Conservation (phyloP, 768 basidiomycete species). For the Tylopilus subfusipes region DNA sequence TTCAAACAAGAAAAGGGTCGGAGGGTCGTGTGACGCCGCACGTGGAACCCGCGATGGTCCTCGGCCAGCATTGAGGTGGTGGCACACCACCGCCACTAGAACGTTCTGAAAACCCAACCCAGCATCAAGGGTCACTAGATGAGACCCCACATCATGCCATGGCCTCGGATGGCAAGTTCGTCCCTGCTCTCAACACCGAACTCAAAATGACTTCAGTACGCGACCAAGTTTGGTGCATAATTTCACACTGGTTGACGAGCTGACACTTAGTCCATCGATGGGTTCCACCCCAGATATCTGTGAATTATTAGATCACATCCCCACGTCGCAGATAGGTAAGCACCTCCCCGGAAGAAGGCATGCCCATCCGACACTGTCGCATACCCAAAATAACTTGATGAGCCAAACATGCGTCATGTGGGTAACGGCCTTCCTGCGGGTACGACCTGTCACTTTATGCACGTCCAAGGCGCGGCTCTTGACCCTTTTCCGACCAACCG, state of each 20-base stretch:
- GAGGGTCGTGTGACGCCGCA: constrained; percentile 13
- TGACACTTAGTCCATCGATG: constrained; percentile 7
- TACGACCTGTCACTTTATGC: constrained; percentile 12
- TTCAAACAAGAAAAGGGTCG: constrained; percentile 12
- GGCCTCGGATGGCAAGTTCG: constrained; percentile 11
- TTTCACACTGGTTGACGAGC: constrained; percentile 11
- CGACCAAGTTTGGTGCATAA: neutral
- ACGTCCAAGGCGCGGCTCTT: constrained; percentile 14
- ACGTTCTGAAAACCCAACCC: constrained; percentile 1
- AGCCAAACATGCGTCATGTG: constrained; percentile 8
- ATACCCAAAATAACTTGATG: constrained; percentile 16
- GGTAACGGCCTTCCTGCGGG: constrained; percentile 5
- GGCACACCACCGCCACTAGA: neutral
- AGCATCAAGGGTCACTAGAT: neutral
- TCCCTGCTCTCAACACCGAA: constrained; percentile 8
- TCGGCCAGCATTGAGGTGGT: neutral
- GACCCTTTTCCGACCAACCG: constrained; percentile 52
- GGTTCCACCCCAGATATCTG: constrained; percentile 4
- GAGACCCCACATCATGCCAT: neutral
- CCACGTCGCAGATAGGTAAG: constrained; percentile 23
- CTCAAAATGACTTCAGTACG: constrained; percentile 3
- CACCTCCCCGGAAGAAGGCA: constrained; percentile 2
- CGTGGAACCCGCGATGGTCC: constrained; percentile 3
- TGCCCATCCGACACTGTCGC: constrained; percentile 14
- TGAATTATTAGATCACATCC: constrained; percentile 13